phyloP scores from a whole-genome alignment of 768 basidiomycete species.

The Suillus fuscotomentosus region DNA sequence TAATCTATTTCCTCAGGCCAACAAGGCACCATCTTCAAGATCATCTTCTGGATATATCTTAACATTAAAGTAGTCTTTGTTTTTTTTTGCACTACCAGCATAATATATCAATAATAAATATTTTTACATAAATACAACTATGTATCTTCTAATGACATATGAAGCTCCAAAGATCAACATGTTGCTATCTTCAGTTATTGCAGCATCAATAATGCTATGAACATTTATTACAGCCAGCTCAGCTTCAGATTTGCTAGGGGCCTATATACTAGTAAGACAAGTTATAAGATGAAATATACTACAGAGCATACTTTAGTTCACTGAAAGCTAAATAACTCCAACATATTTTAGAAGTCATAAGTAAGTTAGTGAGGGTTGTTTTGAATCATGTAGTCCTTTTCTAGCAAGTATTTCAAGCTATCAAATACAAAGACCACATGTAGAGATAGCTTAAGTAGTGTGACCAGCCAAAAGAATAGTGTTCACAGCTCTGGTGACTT shows the following conservation, averaged over 20 bases:
- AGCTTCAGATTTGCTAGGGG: not conserved
- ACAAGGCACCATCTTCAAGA: too few species aligned
- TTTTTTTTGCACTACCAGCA: too few species aligned
- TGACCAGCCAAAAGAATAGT: not conserved
- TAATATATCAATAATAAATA: too few species aligned
- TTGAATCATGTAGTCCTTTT: not conserved
- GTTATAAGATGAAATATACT: not conserved
- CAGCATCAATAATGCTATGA: not conserved
- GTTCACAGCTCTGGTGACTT: not conserved
- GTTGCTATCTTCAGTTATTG: not conserved
- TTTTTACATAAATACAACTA: too few species aligned
- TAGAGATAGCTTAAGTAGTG: not conserved
- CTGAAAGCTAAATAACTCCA: not conserved
- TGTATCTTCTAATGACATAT: too few species aligned
- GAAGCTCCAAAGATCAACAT: not conserved
- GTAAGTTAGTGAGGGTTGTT: not conserved
- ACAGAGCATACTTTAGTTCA: not conserved
- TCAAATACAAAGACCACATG: not conserved
- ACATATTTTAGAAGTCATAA: not conserved
- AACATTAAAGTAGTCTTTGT: too few species aligned
- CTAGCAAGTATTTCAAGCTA: not conserved
- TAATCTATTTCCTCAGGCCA: too few species aligned
- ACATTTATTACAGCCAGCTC: not conserved
- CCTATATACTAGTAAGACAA: not conserved
- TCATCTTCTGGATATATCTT: too few species aligned